Evolutionary conservation across 768 basidiomycete genomes (phyloP).

Genomic region (Lyophyllum decastes): DNA sequence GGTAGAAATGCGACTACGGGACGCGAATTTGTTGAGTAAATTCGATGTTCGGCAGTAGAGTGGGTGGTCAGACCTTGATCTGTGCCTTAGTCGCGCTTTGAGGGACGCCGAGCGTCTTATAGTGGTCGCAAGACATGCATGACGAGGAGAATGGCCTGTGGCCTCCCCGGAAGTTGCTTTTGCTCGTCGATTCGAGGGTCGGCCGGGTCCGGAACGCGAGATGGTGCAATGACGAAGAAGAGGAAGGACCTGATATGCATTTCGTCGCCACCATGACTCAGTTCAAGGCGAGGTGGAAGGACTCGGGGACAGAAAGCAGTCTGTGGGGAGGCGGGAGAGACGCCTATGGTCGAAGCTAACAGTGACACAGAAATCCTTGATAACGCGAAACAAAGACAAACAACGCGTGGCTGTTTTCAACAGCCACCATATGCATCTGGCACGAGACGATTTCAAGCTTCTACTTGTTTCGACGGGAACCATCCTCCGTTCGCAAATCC

Average conservation of each 20-base stretch:
- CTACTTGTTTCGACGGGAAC: too few species aligned
- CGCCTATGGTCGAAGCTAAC: too few species aligned
- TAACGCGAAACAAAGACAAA: not conserved
- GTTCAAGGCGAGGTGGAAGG: not conserved
- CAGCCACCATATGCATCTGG: not conserved
- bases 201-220: not conserved
- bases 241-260: not conserved
- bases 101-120: conserved; percentile 41
- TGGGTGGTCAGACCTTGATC: conserved; percentile 35
- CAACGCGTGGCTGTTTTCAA: not conserved
- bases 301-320: not conserved
- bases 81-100: conserved; percentile 40
- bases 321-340: too few species aligned
- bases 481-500: too few species aligned
- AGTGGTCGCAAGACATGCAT: conserved; percentile 29
- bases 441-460: too few species aligned
- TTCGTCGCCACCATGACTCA: not conserved
- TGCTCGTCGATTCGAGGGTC: not conserved
- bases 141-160: conserved; percentile 26
- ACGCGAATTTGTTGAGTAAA: not conserved
- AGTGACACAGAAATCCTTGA: not conserved
- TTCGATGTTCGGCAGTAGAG: not conserved
- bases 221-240: not conserved
- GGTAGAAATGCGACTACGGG: conserved; percentile 42
- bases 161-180: not conserved